Evolutionary conservation across 2,329 filamentous ascomycete species (phyloP).

Genomic region (Ophiocordyceps camponoti-floridani): DNA sequence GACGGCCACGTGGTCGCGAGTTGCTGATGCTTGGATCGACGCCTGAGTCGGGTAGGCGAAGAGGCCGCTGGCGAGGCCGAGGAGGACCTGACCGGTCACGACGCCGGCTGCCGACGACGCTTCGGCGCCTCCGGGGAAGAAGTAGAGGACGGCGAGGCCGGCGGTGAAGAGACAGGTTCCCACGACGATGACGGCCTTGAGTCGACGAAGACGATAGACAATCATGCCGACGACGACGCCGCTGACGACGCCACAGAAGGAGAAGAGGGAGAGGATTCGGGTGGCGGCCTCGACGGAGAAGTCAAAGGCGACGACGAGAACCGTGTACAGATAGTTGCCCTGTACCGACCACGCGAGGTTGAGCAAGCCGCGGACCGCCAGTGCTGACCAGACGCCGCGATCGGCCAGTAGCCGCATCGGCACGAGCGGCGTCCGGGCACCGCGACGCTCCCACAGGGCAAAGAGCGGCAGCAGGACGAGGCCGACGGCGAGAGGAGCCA

Average conservation of each 20-base stretch:
- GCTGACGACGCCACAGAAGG: slow-evolving; percentile 32
- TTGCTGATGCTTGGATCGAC: slow-evolving; percentile 19
- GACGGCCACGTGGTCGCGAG: slow-evolving; percentile 18
- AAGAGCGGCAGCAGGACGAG: slow-evolving; percentile 28
- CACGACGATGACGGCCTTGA: slow-evolving; percentile 39
- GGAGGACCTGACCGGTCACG: slow-evolving; percentile 34
- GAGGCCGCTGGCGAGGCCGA: slow-evolving; percentile 39
- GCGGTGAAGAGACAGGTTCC: slow-evolving; percentile 37
- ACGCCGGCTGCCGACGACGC: slow-evolving; percentile 26
- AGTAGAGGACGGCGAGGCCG: slow-evolving; percentile 36
- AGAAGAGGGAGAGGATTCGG: slow-evolving; percentile 37
- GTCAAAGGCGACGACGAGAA: slow-evolving; percentile 39
- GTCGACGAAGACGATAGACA: slow-evolving; percentile 29
- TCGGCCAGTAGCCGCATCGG: slow-evolving; percentile 40
- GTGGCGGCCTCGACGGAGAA: slow-evolving; percentile 35
- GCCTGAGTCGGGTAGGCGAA: slow-evolving; percentile 27
- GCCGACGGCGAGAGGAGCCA: slow-evolving; percentile 32
- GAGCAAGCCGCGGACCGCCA: slow-evolving; percentile 32
- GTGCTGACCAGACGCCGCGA: slow-evolving; percentile 41
- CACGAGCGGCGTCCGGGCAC: slow-evolving; percentile 31
- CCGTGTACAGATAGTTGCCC: slow-evolving; percentile 40
- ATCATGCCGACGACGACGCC: slow-evolving; percentile 32
- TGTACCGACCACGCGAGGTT: slow-evolving; percentile 39
- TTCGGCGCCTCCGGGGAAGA: slow-evolving; percentile 30
- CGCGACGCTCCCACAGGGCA: slow-evolving; percentile 32